Evolutionary conservation across 495 filamentous ascomycete species (phyloP), one percentile per base, ranked within the genome.

Genomic region (Penicillium verhagenii): DNA sequence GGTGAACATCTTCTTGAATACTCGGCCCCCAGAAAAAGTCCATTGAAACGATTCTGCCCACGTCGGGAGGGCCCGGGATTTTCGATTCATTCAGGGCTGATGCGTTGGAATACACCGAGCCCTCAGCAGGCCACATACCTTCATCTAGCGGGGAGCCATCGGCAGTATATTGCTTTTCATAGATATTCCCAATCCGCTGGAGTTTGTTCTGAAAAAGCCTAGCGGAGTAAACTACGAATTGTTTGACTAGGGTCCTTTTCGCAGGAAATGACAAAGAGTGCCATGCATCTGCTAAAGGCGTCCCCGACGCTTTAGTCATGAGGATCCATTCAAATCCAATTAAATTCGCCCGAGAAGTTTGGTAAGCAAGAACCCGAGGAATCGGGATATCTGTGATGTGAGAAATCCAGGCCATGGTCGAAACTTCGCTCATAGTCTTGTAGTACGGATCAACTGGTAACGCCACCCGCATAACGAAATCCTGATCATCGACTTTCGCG

Each of bases 291-390:
- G 8, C 18, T 16, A 42, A 68, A 0, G 70, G 61, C 5, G 43
- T 67, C 3, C 82, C 82, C 4, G 68, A 50, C 38, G 84, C 58
- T 52, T 60, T 66, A 16, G 74, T 72, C 77, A 84, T 80, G 10
- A 86, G 53, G 1, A 85, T 77, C 83, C 82, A 87, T 70, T 85
- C 82, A 54, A 79, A 83, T 9, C 77, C 78, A 23, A 86, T 63
- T 9, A 69, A 67, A 54, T 79, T 83, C 6, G 70, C 40, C 4
- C 53, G 48, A 0, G 75, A 72, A 18, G 73, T 67, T 47, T 84
- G 75, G 37, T 72, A 82, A 18, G 72, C 72, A 20, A 74, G 56
- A 19, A 85, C 70, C 2, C 61, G 59, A 5, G 84, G 79, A 0
- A 83, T 73, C 0, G 82, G 84, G 2, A 85, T 66, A 6, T 60